Evolutionary conservation across 441 rosid genomes (phyloP).

Genomic region (Syzygium syzygioides): DNA sequence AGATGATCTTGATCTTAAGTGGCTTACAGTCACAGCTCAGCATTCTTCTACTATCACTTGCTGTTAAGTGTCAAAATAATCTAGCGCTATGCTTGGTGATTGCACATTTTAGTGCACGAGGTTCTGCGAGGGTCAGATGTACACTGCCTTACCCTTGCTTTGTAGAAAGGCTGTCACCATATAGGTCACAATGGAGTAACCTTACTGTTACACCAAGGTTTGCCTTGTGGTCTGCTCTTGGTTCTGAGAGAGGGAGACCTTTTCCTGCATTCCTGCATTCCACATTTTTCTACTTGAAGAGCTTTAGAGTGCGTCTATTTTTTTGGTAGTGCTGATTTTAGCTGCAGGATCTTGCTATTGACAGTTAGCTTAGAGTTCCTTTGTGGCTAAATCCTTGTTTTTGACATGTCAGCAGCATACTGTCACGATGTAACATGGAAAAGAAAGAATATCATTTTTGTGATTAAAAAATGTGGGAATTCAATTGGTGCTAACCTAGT

Average conservation of each 20-base stretch:
- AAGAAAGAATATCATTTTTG: neutral
- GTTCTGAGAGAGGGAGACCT: neutral
- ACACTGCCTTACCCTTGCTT: neutral
- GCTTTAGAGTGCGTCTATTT: neutral
- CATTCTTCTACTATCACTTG: neutral
- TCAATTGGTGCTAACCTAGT: neutral
- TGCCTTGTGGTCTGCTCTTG: neutral
- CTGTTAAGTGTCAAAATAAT: neutral
- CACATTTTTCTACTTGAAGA: neutral
- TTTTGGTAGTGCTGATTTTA: neutral
- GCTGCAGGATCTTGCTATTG: neutral
- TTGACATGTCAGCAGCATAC: neutral
- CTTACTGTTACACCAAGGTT: neutral
- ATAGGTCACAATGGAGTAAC: neutral
- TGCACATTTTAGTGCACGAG: neutral
- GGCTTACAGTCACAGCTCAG: neutral
- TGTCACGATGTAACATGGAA: neutral
- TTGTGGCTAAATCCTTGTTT: neutral
- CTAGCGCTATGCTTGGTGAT: neutral
- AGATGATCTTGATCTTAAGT: neutral
- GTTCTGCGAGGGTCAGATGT: neutral
- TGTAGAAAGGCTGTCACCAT: neutral
- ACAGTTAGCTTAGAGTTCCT: neutral
- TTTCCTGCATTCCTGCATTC: neutral
- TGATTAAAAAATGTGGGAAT: neutral